Percentiles rank a stretch among this genome's conserved stretches.
Conservation (phyloP, 2,329 filamentous ascomycete genomes). For the Sporothrix variecibatus region DNA sequence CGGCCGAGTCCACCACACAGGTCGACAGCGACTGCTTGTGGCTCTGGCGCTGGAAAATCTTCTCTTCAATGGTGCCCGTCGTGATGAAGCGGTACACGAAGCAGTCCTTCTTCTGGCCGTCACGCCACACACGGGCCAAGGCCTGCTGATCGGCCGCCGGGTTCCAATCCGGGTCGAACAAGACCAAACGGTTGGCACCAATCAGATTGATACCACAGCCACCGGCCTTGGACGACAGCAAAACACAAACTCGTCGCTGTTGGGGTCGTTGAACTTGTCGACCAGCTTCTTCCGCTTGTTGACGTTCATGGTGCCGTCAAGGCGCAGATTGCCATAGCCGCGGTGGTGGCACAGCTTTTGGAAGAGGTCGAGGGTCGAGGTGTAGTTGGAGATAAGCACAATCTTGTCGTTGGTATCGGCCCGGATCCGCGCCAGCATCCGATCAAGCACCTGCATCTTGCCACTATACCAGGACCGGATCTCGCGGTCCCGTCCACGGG, state of each 20-base stretch:
- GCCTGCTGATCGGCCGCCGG: slow-evolving; percentile 97
- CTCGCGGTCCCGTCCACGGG: slow-evolving; percentile 85
- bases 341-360: slow-evolving; percentile 84
- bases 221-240: slow-evolving; percentile 95
- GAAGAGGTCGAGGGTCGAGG: slow-evolving; percentile 91
- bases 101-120: slow-evolving; percentile 98
- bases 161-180: slow-evolving; percentile 98
- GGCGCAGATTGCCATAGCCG: slow-evolving; percentile 79
- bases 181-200: slow-evolving; percentile 87
- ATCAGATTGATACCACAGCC: slow-evolving; percentile 96
- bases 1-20: slow-evolving; percentile 92
- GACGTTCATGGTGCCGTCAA: slow-evolving; percentile 97
- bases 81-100: slow-evolving; percentile 99
- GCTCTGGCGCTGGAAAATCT: slow-evolving; percentile 97
- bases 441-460: slow-evolving; percentile 97
- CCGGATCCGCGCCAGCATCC: slow-evolving; percentile 94
- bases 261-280: slow-evolving; percentile 94
- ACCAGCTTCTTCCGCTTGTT: slow-evolving; percentile 96
- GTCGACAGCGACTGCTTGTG: slow-evolving; percentile 97
- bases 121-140: slow-evolving; percentile 95
- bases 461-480: slow-evolving; percentile 95
- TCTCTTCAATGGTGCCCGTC: slow-evolving; percentile 97
- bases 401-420: slow-evolving; percentile 99
- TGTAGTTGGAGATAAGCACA: slow-evolving; percentile 98
- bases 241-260: slow-evolving; percentile 89